Evolutionary conservation across 169 alveolate species (phyloP).

Genomic region (Neospora caninum): DNA sequence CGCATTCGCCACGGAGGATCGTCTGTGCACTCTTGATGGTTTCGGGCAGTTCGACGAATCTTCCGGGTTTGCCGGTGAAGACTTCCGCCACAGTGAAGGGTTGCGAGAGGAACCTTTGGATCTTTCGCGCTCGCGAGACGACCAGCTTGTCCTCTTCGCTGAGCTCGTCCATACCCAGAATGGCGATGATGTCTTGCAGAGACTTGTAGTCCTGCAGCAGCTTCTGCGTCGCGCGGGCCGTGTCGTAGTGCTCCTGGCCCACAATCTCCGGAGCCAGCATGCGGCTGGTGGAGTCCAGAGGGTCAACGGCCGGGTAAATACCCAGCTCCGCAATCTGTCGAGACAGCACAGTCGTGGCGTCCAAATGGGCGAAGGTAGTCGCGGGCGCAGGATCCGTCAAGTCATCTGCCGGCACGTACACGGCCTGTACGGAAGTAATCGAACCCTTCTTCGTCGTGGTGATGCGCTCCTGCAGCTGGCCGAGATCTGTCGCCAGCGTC

Average conservation of each 20-base stretch:
- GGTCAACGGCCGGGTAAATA: constrained; percentile 99
- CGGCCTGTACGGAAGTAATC: constrained; percentile 98
- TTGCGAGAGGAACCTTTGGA: constrained; percentile 95
- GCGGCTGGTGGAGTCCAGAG: constrained; percentile 94
- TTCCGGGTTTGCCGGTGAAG: constrained; percentile 94
- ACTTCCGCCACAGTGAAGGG: constrained; percentile 96
- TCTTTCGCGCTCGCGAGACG: constrained; percentile 97
- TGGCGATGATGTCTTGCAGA: constrained; percentile 95
- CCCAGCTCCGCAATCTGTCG: constrained; percentile 96
- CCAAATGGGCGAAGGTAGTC: constrained; percentile 98
- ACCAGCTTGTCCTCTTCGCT: constrained; percentile 96
- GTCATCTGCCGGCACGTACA: constrained; percentile 99
- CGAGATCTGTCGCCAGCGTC: constrained; percentile 98
- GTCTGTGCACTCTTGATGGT: constrained; percentile 92
- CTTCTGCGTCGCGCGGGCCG: constrained; percentile 95
- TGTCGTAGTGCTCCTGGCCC: constrained; percentile 93
- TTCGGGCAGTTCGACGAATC: constrained; percentile 91
- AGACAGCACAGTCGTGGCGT: constrained; percentile 97
- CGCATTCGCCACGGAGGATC: constrained; percentile 94
- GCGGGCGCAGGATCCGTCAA: constrained; percentile 99
- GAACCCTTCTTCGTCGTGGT: constrained; percentile 98
- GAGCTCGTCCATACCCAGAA: constrained; percentile 96
- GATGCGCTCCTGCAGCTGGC: constrained; percentile 95
- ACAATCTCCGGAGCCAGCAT: constrained; percentile 91
- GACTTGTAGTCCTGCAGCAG: constrained; percentile 95